Evolutionary conservation across 2,329 filamentous ascomycete genomes (phyloP).

Genomic region (Aspergillus brasiliensis): DNA sequence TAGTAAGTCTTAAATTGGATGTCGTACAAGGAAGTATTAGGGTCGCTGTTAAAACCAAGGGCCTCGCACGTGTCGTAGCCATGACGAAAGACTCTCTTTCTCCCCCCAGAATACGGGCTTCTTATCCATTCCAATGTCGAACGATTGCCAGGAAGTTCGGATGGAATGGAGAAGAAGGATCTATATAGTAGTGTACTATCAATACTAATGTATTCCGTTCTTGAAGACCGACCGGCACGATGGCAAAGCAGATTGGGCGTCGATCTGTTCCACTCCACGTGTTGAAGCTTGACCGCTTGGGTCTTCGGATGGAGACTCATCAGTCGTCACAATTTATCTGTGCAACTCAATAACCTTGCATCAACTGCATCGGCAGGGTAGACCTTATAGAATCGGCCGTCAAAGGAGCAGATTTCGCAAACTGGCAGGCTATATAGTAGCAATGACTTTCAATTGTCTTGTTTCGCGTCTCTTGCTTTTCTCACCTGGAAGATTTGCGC

Average conservation of each 20-base stretch:
- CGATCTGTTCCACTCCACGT: constrained; percentile 35
- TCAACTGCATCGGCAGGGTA: neutral
- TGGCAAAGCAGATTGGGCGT: constrained; percentile 17
- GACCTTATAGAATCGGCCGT: neutral
- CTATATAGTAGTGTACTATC: neutral
- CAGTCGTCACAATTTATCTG: neutral
- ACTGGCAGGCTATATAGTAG: too few species aligned
- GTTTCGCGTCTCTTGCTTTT: neutral
- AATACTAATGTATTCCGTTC: neutral
- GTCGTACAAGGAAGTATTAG: too few species aligned
- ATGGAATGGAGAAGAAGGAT: neutral
- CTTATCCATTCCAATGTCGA: too few species aligned
- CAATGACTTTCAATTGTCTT: too few species aligned
- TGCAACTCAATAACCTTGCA: neutral
- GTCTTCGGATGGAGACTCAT: neutral
- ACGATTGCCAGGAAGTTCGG: too few species aligned
- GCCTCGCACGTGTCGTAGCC: too few species aligned
- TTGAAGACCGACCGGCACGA: constrained; percentile 3
- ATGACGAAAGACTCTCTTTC: too few species aligned
- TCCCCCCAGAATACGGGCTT: too few species aligned
- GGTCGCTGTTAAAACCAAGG: too few species aligned
- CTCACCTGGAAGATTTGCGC: neutral
- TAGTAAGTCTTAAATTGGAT: too few species aligned
- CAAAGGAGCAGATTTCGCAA: too few species aligned
- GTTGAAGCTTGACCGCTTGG: constrained; percentile 30